Evolutionary conservation across 1,139 yeast genomes (phyloP).

Genomic region (Magnusiomyces paraingens): DNA sequence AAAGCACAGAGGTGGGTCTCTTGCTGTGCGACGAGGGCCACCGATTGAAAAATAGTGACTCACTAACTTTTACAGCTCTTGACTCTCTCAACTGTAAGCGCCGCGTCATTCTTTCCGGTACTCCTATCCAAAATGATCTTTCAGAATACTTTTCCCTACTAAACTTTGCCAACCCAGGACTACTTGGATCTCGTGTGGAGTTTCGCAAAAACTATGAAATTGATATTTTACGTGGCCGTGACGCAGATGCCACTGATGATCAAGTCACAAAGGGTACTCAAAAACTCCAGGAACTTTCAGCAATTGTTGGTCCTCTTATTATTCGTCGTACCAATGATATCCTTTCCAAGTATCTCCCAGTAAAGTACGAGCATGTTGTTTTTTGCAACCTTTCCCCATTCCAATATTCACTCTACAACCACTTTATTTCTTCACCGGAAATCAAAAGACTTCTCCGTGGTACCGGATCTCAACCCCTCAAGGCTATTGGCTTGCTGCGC

Average conservation of each 20-base stretch:
- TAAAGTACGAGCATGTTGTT: constrained; percentile 92
- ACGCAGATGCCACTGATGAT: constrained; percentile 79
- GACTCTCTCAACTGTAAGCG: constrained; percentile 77
- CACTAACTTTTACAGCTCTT: constrained; percentile 83
- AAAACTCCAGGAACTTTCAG: constrained; percentile 65
- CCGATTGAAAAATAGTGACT: constrained; percentile 88
- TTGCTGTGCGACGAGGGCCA: constrained; percentile 97
- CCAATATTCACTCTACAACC: constrained; percentile 64
- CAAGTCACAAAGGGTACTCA: constrained; percentile 68
- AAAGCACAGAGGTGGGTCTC: constrained; percentile 78
- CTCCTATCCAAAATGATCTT: constrained; percentile 95
- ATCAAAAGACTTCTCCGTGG: constrained; percentile 66
- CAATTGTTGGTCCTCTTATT: constrained; percentile 78
- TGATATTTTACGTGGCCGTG: constrained; percentile 77
- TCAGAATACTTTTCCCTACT: constrained; percentile 90
- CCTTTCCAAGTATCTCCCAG: constrained; percentile 85
- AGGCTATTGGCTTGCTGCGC: constrained; percentile 82
- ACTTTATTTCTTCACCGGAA: constrained; percentile 76
- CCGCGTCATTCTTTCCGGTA: constrained; percentile 90
- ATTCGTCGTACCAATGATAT: constrained; percentile 95
- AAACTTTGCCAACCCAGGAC: constrained; percentile 92
- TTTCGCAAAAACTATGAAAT: constrained; percentile 81
- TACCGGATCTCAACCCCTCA: constrained; percentile 73
- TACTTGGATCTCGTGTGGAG: constrained; percentile 76
- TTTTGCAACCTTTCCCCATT: constrained; percentile 79